These are phyloP conservation scores for Neurospora sp. DNA, from an alignment of 2,329 filamentous ascomycete species.

Conservation along the genomic window DNA sequence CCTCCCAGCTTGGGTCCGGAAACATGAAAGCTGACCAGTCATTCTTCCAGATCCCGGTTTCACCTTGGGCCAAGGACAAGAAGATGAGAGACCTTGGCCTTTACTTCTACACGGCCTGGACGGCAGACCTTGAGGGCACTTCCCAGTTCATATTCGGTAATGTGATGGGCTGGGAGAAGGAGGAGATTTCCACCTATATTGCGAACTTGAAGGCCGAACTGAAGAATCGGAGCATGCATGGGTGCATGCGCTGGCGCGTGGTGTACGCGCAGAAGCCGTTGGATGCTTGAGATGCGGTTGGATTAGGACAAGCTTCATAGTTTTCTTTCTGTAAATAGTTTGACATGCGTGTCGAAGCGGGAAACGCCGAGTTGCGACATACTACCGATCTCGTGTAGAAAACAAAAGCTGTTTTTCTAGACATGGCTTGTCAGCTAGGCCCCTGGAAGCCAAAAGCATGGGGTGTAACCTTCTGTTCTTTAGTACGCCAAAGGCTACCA, in stretches of 20 bases:
- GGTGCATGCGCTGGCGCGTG: background rate
- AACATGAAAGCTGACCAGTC: conserved; percentile 9
- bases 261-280: conserved; percentile 6
- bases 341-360: no score
- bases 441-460: no score
- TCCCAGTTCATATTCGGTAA: background rate
- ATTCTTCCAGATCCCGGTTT: conserved; percentile 1
- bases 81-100: conserved; percentile 6
- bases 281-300: background rate
- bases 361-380: no score
- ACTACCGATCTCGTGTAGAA: no score
- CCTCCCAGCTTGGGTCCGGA: background rate
- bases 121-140: background rate
- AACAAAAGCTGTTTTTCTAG: no score
- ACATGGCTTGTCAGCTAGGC: no score
- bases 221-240: conserved; percentile 4
- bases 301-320: no score
- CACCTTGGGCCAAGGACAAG: conserved; percentile 4
- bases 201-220: conserved; percentile 10
- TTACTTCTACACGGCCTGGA: background rate
- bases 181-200: conserved; percentile 12
- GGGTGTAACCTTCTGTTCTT: no score
- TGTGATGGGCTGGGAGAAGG: conserved; percentile 13
- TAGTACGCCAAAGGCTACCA: no score
- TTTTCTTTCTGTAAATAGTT: no score